Evolutionary conservation across 768 basidiomycete species (phyloP), one percentile per base, ranked within the genome.

Genomic region (Phlebiopsis flavidoalba): DNA sequence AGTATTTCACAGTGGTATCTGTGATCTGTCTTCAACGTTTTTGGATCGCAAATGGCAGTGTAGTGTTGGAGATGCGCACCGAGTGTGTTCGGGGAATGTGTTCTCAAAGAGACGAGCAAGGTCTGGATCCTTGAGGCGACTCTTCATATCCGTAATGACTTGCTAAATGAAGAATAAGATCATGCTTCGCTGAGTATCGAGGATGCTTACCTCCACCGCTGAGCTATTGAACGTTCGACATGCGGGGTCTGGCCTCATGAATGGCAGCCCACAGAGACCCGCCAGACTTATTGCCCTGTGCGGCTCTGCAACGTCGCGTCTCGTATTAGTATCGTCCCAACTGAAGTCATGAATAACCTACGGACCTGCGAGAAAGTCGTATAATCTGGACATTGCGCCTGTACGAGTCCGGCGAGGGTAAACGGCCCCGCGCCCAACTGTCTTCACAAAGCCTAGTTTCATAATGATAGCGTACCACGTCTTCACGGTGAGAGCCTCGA

Each of bases 1-100:
- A 91, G 67, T 90, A 93, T 69, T 82, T 86, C 60, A 93, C 85
- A 8, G 90, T 91, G 3, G 89, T 91, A 66, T 92, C 90, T 89
- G 60, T 12, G 3, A 10, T 43, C 40, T 17, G 3, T 43, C 2
- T 10, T 43, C 40, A 43, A 43, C 40, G 40, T 17, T 43, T 10
- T n/a, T n/a, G n/a, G 40, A 3, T 3, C 8, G 11, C 8, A 17
- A 3, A 43, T 43, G 7, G 37, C 40, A 17, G n/a, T n/a, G n/a
- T 31, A 33, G n/a, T 33, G 10, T 17, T 19, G 37, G 8, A 3
- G 58, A 12, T 33, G 68, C 77, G 60, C 64, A 88, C 88, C 89
- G 49, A 92, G 79, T 0, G 90, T 92, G 65, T 90, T 90, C 3
- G 90, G 90, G n/a, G 67, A 91, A 90, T 0, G 89, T 86, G 63